phyloP scores from a whole-genome alignment of 352 stramenopile genomes.

The Phytophthora chlamydospora region DNA sequence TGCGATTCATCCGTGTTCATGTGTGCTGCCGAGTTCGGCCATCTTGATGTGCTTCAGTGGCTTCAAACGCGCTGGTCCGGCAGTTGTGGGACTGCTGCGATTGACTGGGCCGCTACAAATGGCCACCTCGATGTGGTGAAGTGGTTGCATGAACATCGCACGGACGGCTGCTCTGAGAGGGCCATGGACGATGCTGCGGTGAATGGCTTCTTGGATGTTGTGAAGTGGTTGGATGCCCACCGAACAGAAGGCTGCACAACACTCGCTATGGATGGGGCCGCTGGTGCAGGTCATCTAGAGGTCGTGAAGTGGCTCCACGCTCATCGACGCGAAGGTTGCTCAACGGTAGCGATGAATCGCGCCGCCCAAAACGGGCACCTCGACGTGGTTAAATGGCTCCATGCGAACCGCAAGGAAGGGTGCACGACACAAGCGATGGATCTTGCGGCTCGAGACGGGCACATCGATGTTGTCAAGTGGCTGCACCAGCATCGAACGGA shows the following conservation, averaged over 20 bases:
- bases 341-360: constrained; percentile 17
- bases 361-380: constrained; percentile 15
- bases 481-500: constrained; percentile 14
- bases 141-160: constrained; percentile 16
- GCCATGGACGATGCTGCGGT: constrained; percentile 21
- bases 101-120: constrained; percentile 20
- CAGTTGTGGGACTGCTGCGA: constrained; percentile 1
- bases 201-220: constrained; percentile 15
- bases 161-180: constrained; percentile 7
- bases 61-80: constrained; percentile 7
- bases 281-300: constrained; percentile 7
- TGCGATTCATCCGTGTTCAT: constrained; percentile 9
- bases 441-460: constrained; percentile 13
- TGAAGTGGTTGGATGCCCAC: constrained; percentile 26
- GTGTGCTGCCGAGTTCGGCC: constrained; percentile 10
- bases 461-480: constrained; percentile 23
- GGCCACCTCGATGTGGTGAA: constrained; percentile 22
- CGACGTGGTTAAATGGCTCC: constrained; percentile 24
- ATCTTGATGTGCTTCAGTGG: constrained; percentile 17
- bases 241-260: constrained; percentile 21
- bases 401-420: constrained; percentile 18
- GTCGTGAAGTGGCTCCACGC: constrained; percentile 23
- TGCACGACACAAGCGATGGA: constrained; percentile 18
- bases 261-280: constrained; percentile 20
- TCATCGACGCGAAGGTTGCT: constrained; percentile 24